Evolutionary conservation across 495 filamentous ascomycete genomes (phyloP).

Genomic region (Penicillium roqueforti): DNA sequence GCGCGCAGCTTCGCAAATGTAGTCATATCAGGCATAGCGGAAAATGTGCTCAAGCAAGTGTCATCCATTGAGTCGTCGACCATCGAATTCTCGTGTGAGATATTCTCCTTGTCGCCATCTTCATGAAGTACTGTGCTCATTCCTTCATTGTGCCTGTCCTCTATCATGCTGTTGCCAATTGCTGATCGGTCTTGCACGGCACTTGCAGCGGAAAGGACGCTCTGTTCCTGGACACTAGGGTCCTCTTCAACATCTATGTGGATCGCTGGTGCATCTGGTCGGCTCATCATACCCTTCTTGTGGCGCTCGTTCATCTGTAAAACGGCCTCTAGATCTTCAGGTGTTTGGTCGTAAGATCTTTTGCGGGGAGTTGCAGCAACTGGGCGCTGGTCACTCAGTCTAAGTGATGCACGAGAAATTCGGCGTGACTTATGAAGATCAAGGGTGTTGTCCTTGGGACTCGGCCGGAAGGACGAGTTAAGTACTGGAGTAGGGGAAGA

Average conservation of each 20-base stretch:
- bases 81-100: conserved; percentile 21
- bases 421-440: conserved; percentile 15
- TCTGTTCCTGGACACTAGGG: conserved; percentile 26
- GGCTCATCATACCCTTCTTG: conserved; percentile 32
- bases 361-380: conserved; percentile 31
- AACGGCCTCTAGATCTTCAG: conserved; percentile 24
- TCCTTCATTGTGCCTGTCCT: conserved; percentile 41
- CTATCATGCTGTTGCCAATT: conserved; percentile 36
- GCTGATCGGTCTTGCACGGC: conserved; percentile 20
- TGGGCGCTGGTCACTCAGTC: conserved; percentile 1
- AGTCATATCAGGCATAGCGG: conserved; percentile 85
- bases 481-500: conserved; percentile 2
- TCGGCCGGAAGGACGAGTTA: neutral
- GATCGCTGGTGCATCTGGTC: conserved; percentile 26
- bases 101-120: conserved; percentile 26
- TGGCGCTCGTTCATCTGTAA: conserved; percentile 22
- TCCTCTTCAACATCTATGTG: conserved; percentile 32
- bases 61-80: conserved; percentile 58
- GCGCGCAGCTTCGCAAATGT: conserved; percentile 67
- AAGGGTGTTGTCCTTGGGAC: conserved; percentile 6
- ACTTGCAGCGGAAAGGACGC: conserved; percentile 14
- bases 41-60: conserved; percentile 81
- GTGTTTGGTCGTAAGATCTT: conserved; percentile 40
- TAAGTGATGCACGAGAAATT: conserved; percentile 13
- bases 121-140: conserved; percentile 43